phyloP scores from a whole-genome alignment of 2,329 filamentous ascomycete species.

The Fusarium sambucinum region DNA sequence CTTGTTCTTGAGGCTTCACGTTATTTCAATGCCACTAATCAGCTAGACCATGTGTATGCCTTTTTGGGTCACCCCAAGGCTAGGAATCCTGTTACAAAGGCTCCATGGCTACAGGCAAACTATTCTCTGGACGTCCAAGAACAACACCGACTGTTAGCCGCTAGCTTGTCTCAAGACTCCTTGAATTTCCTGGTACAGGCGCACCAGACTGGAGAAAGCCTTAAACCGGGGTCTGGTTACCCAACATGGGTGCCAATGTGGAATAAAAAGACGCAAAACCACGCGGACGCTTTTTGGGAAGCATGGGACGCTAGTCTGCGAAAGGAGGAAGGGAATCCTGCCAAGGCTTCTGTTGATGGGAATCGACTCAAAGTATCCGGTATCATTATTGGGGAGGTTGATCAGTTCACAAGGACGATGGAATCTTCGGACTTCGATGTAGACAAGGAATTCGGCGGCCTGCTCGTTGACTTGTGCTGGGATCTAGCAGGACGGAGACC shows the following conservation, averaged over 20 bases:
- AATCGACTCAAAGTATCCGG: constrained; percentile 1
- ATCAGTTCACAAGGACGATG: constrained; percentile 13
- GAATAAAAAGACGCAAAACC: neutral
- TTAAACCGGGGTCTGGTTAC: neutral
- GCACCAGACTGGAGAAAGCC: constrained; percentile 4
- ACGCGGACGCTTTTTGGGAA: constrained; percentile 22
- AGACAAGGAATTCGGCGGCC: neutral
- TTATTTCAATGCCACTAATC: constrained; percentile 22
- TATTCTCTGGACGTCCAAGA: constrained; percentile 5
- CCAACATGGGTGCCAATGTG: constrained; percentile 13
- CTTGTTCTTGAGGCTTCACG: constrained; percentile 20
- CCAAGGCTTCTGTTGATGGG: neutral
- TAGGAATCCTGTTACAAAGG: neutral
- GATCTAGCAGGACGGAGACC: neutral
- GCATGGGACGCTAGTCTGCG: constrained; percentile 21
- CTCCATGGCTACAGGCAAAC: constrained; percentile 13
- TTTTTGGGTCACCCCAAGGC: constrained; percentile 19
- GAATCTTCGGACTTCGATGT: neutral
- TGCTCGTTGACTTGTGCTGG: constrained; percentile 11
- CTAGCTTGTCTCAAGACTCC: neutral
- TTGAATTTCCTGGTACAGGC: constrained; percentile 11
- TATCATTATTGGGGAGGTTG: neutral
- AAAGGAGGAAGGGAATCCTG: neutral
- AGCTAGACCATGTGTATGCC: constrained; percentile 15
- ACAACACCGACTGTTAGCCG: constrained; percentile 7